Evolutionary conservation across 139 green algal species (phyloP).

Genomic region (Haematococcus sp.): DNA sequence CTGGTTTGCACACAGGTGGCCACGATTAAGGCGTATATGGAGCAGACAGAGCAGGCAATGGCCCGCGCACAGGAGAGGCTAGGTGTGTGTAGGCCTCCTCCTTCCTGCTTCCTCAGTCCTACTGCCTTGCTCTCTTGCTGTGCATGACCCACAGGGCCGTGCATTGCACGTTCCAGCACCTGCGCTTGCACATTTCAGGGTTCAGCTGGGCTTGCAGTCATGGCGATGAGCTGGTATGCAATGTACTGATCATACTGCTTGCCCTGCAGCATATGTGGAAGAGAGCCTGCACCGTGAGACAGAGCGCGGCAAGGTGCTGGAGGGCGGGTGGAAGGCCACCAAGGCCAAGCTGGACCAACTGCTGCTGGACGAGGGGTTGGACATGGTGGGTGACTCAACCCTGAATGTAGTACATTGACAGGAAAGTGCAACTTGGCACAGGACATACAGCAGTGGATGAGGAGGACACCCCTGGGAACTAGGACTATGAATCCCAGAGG

Average conservation of each 20-base stretch:
- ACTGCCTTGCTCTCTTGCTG: no score
- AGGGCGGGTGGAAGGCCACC: slow-evolving; percentile 11
- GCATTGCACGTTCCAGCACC: no score
- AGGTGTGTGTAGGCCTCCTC: background rate
- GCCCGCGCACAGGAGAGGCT: slow-evolving; percentile 6
- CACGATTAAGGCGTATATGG: slow-evolving; percentile 25
- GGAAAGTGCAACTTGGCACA: no score
- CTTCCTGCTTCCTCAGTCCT: no score
- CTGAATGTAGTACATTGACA: no score
- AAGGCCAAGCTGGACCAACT: slow-evolving; percentile 10
- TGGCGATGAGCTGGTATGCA: no score
- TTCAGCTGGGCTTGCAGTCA: no score
- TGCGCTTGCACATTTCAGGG: no score
- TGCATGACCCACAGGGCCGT: no score
- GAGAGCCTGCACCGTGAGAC: slow-evolving; percentile 11
- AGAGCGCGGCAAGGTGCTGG: slow-evolving; percentile 1
- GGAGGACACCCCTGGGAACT: no score
- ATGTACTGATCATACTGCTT: background rate
- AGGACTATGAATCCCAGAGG: no score
- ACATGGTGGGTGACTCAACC: slow-evolving; percentile 1
- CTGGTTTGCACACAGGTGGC: slow-evolving; percentile 6
- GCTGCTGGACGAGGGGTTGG: slow-evolving; percentile 19
- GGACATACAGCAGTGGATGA: no score
- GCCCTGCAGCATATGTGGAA: slow-evolving; percentile 16
- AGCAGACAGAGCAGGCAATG: slow-evolving; percentile 14